Evolutionary conservation across 192 early-diverging fungal genomes (phyloP).

Genomic region (Gigaspora rosea): DNA sequence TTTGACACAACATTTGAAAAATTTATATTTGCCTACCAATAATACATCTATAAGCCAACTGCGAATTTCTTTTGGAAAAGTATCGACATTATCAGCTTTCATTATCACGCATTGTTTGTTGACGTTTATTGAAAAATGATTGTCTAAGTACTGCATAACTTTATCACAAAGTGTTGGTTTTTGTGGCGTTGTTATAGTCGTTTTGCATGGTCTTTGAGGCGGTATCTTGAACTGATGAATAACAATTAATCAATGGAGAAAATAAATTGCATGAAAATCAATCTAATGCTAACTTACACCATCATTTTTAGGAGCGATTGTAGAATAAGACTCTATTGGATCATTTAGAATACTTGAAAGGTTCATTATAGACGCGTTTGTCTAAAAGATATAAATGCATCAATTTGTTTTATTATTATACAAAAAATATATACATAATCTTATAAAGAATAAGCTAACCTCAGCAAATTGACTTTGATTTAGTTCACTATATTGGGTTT

Average conservation of each 20-base stretch:
- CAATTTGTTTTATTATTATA: no score
- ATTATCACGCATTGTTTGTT: slow-evolving; percentile 25
- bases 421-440: no score
- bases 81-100: background rate
- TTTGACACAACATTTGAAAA: background rate
- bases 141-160: slow-evolving; percentile 17
- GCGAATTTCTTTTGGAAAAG: background rate
- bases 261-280: no score
- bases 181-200: background rate
- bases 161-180: slow-evolving; percentile 12
- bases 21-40: slow-evolving; percentile 19
- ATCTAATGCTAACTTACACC: background rate
- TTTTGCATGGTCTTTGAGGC: background rate
- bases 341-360: no score
- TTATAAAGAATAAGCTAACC: no score
- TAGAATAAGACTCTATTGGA: no score
- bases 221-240: slow-evolving; percentile 12
- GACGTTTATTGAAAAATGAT: slow-evolving; percentile 15
- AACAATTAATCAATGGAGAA: no score
- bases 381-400: background rate
- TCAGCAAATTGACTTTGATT: no score
- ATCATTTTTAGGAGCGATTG: no score
- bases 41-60: slow-evolving; percentile 20
- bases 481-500: no score
- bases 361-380: background rate